Conservation (phyloP, 176 grass and related monocot species). For the Puya raimondii region DNA sequence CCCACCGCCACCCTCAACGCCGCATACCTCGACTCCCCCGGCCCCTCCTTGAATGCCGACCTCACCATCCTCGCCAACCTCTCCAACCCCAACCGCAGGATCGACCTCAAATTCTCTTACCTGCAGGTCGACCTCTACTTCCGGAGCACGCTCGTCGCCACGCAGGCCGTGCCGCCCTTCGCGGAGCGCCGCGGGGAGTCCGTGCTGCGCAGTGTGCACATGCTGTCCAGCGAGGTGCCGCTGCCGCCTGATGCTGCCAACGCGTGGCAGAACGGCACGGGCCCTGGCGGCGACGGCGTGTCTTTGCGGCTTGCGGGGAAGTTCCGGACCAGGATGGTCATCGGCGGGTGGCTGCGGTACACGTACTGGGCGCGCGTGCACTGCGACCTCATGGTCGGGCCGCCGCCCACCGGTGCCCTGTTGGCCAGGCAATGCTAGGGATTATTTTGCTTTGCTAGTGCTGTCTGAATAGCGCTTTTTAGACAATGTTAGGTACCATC, state of each 20-base stretch:
- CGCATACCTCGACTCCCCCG: slow-evolving; percentile 51
- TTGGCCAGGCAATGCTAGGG: slow-evolving; percentile 23
- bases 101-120: slow-evolving; percentile 43
- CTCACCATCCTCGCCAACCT: slow-evolving; percentile 50
- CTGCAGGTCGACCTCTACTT: slow-evolving; percentile 83
- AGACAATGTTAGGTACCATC: too few relatives aligned
- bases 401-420: slow-evolving; percentile 48
- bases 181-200: slow-evolving; percentile 19
- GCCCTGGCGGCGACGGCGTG: slow-evolving; percentile 18
- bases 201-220: slow-evolving; percentile 28
- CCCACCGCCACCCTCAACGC: slow-evolving; percentile 57
- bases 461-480: too few relatives aligned
- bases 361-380: slow-evolving; percentile 32
- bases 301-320: slow-evolving; percentile 22
- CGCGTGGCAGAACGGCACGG: slow-evolving; percentile 35
- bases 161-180: slow-evolving; percentile 41
- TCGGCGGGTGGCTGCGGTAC: slow-evolving; percentile 55
- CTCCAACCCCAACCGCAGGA: slow-evolving; percentile 61
- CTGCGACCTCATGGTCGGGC: slow-evolving; percentile 41
- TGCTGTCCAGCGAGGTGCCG: slow-evolving; percentile 36
- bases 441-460: not conserved
- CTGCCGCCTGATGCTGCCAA: slow-evolving; percentile 17
- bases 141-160: slow-evolving; percentile 35
- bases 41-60: slow-evolving; percentile 53
- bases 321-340: slow-evolving; percentile 51